phyloP scores from a whole-genome alignment of 1,139 yeast genomes.

The Eremothecium cymbalariae region DNA sequence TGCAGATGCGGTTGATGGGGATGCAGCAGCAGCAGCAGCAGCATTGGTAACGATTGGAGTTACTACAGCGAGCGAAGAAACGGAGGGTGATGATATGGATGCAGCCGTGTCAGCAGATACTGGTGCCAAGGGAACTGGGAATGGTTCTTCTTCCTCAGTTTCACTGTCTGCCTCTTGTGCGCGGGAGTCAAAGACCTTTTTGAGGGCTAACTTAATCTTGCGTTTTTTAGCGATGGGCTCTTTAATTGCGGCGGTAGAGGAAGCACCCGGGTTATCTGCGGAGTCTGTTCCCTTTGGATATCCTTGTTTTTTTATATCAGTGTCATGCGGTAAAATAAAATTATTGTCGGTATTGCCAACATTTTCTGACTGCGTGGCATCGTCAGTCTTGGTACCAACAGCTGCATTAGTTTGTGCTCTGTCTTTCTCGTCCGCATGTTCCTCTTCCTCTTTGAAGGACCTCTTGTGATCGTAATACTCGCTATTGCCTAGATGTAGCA shows the following conservation, averaged over 20 bases:
- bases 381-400: background rate
- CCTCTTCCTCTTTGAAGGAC: slow-evolving; percentile 21
- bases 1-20: slow-evolving; percentile 3
- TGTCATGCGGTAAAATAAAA: too few species aligned
- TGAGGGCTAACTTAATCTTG: slow-evolving; percentile 22
- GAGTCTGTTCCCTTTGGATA: background rate
- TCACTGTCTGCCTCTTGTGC: slow-evolving; percentile 3
- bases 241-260: background rate
- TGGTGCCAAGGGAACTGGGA: background rate
- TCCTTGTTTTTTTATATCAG: background rate
- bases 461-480: slow-evolving; percentile 26
- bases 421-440: slow-evolving; percentile 18
- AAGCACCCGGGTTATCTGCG: background rate
- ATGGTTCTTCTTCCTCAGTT: background rate
- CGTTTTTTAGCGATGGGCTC: slow-evolving; percentile 10
- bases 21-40: background rate
- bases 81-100: background rate
- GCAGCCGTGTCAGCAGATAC: background rate
- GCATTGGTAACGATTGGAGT: background rate
- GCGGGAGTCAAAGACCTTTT: slow-evolving; percentile 4
- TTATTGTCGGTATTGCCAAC: too few species aligned
- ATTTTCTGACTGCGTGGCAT: background rate
- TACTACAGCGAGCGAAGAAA: too few species aligned
- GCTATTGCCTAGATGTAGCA: slow-evolving; percentile 21
- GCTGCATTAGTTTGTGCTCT: slow-evolving; percentile 6